These are phyloP conservation scores for Vishniacozyma victoriae DNA, from an alignment of 768 basidiomycete genomes.

Conservation along the genomic window DNA sequence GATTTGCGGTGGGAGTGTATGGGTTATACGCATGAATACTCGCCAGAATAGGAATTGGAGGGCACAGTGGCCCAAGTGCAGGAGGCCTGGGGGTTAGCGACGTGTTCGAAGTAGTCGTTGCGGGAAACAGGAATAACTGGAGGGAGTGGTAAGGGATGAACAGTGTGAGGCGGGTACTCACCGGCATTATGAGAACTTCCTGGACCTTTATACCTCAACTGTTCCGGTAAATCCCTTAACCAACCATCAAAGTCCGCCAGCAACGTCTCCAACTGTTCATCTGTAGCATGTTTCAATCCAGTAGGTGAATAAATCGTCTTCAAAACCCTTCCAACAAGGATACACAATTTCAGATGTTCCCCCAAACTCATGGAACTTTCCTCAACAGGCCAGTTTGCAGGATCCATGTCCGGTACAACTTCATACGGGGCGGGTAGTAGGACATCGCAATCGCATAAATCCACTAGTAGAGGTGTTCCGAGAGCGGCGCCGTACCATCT, in stretches of 20 bases:
- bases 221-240: constrained; percentile 70
- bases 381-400: constrained; percentile 53
- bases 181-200: constrained; percentile 64
- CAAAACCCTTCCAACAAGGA: constrained; percentile 81
- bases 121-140: neutral
- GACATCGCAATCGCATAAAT: constrained; percentile 92
- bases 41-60: constrained; percentile 97
- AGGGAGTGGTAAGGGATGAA: neutral
- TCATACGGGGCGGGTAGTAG: constrained; percentile 85
- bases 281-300: constrained; percentile 76
- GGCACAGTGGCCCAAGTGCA: constrained; percentile 81
- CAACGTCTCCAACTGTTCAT: constrained; percentile 61
- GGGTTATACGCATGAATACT: constrained; percentile 96
- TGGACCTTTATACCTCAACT: constrained; percentile 68
- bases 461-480: constrained; percentile 93
- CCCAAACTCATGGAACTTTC: constrained; percentile 41
- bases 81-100: constrained; percentile 62
- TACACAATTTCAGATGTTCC: constrained; percentile 83
- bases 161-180: constrained; percentile 46
- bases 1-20: constrained; percentile 80
- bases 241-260: constrained; percentile 56
- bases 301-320: constrained; percentile 94
- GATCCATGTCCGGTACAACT: constrained; percentile 45
- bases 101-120: neutral
- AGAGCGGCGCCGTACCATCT: constrained; percentile 86